Evolutionary conservation across 768 basidiomycete species (phyloP).

Genomic region (Rhodotorula kratochvilovae): DNA sequence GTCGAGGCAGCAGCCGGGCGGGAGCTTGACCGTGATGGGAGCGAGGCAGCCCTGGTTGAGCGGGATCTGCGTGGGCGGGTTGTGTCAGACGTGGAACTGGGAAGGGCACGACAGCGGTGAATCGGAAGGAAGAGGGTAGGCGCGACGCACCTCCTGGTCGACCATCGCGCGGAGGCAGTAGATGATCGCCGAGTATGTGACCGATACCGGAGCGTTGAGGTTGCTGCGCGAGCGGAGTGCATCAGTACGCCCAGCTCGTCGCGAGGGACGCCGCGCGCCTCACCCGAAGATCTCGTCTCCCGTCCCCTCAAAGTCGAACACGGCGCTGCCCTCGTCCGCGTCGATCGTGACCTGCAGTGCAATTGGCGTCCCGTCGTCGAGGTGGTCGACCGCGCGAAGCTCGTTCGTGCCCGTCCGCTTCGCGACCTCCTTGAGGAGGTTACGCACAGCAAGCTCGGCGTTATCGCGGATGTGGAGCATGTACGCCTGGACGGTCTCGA

Average conservation of each 20-base stretch:
- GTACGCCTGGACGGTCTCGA: conserved; percentile 66
- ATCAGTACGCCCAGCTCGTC: no score
- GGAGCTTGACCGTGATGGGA: conserved; percentile 63
- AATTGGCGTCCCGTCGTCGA: conserved; percentile 75
- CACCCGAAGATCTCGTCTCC: conserved; percentile 55
- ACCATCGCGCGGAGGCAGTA: conserved; percentile 46
- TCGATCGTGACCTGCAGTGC: conserved; percentile 72
- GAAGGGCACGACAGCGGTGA: no score
- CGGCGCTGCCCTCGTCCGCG: conserved; percentile 66
- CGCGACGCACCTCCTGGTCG: conserved; percentile 28
- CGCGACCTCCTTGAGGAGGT: conserved; percentile 70
- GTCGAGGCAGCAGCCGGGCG: conserved; percentile 66
- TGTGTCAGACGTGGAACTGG: no score
- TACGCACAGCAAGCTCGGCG: conserved; percentile 79
- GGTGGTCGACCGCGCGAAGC: conserved; percentile 70
- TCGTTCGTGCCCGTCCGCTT: conserved; percentile 52
- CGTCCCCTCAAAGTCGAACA: conserved; percentile 66
- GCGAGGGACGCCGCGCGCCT: not conserved
- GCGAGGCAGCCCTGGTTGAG: conserved; percentile 87
- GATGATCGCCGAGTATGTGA: conserved; percentile 53
- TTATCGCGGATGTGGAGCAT: conserved; percentile 69
- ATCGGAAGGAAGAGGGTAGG: no score
- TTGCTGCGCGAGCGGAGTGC: conserved; percentile 49
- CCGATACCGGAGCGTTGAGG: conserved; percentile 77
- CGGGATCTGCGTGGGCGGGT: conserved; percentile 56